Base-by-base conservation (phyloP, 257 asterid species). In the Ophiorrhiza pumila region DNA sequence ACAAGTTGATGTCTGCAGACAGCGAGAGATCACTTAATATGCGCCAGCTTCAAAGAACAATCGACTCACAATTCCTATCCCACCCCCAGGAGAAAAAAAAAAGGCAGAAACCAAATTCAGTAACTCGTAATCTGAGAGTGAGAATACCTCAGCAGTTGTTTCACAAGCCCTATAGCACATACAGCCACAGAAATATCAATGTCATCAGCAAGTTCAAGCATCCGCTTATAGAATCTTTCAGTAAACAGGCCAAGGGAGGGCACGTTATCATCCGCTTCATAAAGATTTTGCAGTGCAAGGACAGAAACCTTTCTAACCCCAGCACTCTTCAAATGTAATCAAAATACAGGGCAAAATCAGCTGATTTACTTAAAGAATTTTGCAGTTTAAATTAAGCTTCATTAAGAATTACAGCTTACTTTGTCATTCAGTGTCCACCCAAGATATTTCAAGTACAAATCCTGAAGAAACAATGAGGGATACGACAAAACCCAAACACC, bases 371-470 rank as follows among this genome's bases (percentile, higher is more conserved):
- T 46, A 9, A 56, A 41, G n/a, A 5, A 37, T 12, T 39, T 34
- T 56, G 25, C 53, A 43, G 63, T 74, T 70, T 46, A 25, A 22
- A 27, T 7, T 34, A 29, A 25, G 72, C 31, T 29, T 60, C 45
- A 42, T 25, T 45, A 65, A 22, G 61, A 77, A 52, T 43, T 73
- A 55, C 15, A 73, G 77, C 88, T 79, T 83, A 90, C 99, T 92
- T 95, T 95, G 86, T 95, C 99, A 65, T 95, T 95, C 87, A 95
- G 81, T 62, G 99, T 95, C 99, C 99, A 95, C 64, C 99, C 99
- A 62, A 95, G 98, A 81, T 95, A 95, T 81, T 95, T 95, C 85
- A 95, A 85, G 81, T 95, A 92, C 79, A 87, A 81, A 85, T 95
- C 99, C 91, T 92, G 98, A 88, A 95, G 88, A 87, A 95, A 95